Evolutionary conservation across 495 filamentous ascomycete genomes (phyloP).

Genomic region (Aspergillus asperescens): DNA sequence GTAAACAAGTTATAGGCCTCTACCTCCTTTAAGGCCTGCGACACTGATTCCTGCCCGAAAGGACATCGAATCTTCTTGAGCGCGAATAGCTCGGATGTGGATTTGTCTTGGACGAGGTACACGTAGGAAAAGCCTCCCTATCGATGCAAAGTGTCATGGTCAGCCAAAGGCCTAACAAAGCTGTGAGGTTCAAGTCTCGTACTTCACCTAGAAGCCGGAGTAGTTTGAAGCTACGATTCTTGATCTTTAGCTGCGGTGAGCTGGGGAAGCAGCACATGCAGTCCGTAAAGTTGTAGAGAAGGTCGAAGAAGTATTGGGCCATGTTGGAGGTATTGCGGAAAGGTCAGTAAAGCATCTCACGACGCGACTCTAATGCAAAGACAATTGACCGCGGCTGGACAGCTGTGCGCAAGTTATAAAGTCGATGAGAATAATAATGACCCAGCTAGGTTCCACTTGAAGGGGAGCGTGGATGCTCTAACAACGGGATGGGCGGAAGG

Average conservation of each 20-base stretch:
- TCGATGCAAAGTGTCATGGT: neutral
- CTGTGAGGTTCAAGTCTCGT: constrained; percentile 10
- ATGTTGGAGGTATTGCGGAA: constrained; percentile 39
- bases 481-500: constrained; percentile 3
- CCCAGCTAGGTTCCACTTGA: constrained; percentile 1
- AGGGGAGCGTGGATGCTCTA: neutral
- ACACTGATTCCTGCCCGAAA: constrained; percentile 92
- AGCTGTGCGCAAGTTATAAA: neutral
- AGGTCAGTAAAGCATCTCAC: neutral
- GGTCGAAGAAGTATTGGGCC: constrained; percentile 82
- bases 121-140: constrained; percentile 97
- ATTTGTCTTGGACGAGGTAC: constrained; percentile 91
- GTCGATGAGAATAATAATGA: neutral
- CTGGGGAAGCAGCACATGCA: constrained; percentile 95
- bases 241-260: constrained; percentile 90
- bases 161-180: neutral
- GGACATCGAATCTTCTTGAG: constrained; percentile 98
- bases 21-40: constrained; percentile 90
- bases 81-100: constrained; percentile 75
- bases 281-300: constrained; percentile 83
- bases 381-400: neutral
- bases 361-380: neutral
- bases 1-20: constrained; percentile 91
- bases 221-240: constrained; percentile 91
- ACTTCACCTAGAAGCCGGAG: constrained; percentile 87